Conservation (phyloP, 164 flowering plant species). For the Macadamia tetraphylla region DNA sequence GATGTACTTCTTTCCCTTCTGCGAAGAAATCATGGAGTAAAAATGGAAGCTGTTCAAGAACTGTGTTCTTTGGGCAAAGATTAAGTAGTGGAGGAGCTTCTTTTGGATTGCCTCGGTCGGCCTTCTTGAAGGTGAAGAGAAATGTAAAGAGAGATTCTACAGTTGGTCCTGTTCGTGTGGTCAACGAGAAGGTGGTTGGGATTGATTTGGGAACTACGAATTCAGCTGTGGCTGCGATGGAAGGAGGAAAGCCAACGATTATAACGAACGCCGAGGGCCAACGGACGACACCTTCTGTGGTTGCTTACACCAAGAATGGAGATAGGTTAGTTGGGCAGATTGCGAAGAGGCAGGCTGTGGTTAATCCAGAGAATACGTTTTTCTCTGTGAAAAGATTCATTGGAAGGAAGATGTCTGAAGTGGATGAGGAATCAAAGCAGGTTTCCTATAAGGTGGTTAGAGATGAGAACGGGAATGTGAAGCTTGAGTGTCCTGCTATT, state of each 20-base stretch:
- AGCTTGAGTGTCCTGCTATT: conserved; percentile 45
- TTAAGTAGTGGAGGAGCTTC: conserved; percentile 5
- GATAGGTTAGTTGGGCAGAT: conserved; percentile 90
- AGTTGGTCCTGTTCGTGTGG: conserved; percentile 36
- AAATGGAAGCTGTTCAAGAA: conserved; percentile 7
- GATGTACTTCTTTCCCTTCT: conserved; percentile 19
- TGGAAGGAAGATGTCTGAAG: conserved; percentile 70
- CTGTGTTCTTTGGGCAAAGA: conserved; percentile 32
- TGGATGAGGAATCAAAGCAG: conserved; percentile 62
- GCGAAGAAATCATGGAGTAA: conserved; percentile 5
- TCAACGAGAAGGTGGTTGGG: conserved; percentile 58
- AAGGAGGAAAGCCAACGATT: conserved; percentile 80
- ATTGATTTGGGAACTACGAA: conserved; percentile 67
- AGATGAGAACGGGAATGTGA: conserved; percentile 38
- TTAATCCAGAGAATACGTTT: conserved; percentile 87
- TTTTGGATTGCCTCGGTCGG: conserved; percentile 14
- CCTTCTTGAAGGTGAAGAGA: conserved; percentile 15
- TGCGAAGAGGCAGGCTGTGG: conserved; percentile 93
- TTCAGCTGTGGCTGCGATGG: conserved; percentile 73
- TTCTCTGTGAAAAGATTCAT: conserved; percentile 78
- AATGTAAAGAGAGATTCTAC: neutral
- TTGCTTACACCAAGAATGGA: conserved; percentile 86
- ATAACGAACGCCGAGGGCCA: conserved; percentile 66
- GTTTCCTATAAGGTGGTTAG: conserved; percentile 40
- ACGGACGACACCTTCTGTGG: conserved; percentile 93